Conservation (phyloP, 352 stramenopile species). For the Globisporangium rhizosaccharum region DNA sequence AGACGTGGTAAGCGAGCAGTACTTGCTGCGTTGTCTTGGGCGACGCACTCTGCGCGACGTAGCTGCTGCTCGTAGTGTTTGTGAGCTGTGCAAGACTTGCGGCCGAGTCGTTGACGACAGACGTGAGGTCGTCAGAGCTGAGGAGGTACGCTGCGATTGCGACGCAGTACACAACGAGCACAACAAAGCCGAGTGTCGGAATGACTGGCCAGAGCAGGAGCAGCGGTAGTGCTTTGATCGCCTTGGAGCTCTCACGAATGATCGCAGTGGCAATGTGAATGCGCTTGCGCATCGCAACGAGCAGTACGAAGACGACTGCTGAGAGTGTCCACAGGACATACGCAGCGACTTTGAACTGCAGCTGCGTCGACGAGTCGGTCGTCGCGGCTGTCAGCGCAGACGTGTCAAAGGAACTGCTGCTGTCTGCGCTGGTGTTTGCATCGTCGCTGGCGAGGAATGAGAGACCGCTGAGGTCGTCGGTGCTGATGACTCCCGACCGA, state of each 20-base stretch:
- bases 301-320: conserved; percentile 39
- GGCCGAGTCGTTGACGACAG: conserved; percentile 20
- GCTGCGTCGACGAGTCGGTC: conserved; percentile 29
- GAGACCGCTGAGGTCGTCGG: conserved; percentile 26
- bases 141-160: conserved; percentile 49
- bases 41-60: conserved; percentile 15
- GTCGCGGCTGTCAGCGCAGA: conserved; percentile 15
- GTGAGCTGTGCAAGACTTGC: conserved; percentile 15
- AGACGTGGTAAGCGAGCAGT: conserved; percentile 82
- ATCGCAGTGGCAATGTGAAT: conserved; percentile 66
- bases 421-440: not conserved
- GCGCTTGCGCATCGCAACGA: conserved; percentile 66
- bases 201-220: conserved; percentile 59
- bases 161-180: conserved; percentile 52
- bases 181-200: conserved; percentile 46
- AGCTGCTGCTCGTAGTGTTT: conserved; percentile 16
- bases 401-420: conserved; percentile 19
- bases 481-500: conserved; percentile 51
- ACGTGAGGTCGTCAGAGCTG: conserved; percentile 46
- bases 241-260: conserved; percentile 62
- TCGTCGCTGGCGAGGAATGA: conserved; percentile 41
- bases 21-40: conserved; percentile 47
- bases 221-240: conserved; percentile 51
- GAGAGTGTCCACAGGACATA: conserved; percentile 57
- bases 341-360: conserved; percentile 61